Evolutionary conservation across 768 basidiomycete species (phyloP).

Genomic region (Dioszegia aurantiaca): DNA sequence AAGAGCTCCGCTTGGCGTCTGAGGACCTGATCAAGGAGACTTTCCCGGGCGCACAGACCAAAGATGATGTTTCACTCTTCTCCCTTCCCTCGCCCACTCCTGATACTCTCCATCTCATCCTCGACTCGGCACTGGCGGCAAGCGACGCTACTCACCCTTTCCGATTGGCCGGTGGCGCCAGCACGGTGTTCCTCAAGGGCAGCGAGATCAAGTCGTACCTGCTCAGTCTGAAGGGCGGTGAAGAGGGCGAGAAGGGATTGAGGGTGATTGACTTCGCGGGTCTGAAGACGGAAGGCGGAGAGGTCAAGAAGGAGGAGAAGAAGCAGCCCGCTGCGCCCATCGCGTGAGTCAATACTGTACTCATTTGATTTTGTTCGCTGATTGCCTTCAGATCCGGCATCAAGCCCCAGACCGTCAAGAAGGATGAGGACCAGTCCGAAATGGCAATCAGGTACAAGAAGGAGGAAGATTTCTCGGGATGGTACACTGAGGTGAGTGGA

Average conservation of each 20-base stretch:
- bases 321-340: conserved; percentile 35
- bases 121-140: conserved; percentile 74
- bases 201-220: conserved; percentile 71
- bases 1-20: conserved; percentile 79
- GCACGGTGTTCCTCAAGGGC: conserved; percentile 76
- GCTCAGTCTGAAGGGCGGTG: conserved; percentile 59
- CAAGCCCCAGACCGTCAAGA: conserved; percentile 39
- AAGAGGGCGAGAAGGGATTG: conserved; percentile 60
- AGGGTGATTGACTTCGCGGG: conserved; percentile 71
- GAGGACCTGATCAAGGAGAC: conserved; percentile 84
- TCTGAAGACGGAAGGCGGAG: conserved; percentile 55
- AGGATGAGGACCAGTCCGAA: conserved; percentile 74
- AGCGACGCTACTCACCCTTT: conserved; percentile 69
- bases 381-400: conserved; percentile 11
- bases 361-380: too few relatives aligned
- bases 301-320: conserved; percentile 31
- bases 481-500: conserved; percentile 79
- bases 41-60: conserved; percentile 65
- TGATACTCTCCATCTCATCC: conserved; percentile 64
- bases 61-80: conserved; percentile 84
- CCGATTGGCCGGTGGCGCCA: conserved; percentile 65
- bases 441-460: conserved; percentile 94
- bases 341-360: conserved; percentile 41
- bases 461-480: conserved; percentile 87
- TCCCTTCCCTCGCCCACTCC: conserved; percentile 66